These are phyloP conservation scores for Aspergillus sp. DNA, from an alignment of 2,329 filamentous ascomycete species.

Conservation along the genomic window DNA sequence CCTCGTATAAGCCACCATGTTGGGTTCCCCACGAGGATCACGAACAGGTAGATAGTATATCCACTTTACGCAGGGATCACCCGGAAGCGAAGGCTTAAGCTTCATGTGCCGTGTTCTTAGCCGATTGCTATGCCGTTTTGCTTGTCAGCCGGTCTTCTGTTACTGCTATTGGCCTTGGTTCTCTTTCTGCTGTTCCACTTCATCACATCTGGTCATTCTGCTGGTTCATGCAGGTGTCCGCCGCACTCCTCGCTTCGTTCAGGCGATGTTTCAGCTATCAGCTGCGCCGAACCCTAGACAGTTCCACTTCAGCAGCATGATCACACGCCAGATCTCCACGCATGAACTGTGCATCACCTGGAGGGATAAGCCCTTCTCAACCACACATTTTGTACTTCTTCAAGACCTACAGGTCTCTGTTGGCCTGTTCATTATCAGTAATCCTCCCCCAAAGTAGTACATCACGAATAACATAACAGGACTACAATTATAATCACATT, in stretches of 20 bases:
- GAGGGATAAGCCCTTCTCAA: not conserved
- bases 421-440: not conserved
- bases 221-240: not conserved
- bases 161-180: too few species aligned
- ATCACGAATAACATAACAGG: not conserved
- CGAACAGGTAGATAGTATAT: not conserved
- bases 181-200: too few species aligned
- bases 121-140: not conserved
- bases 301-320: not conserved
- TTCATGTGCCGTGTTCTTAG: not conserved
- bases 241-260: not conserved
- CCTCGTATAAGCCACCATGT: not conserved
- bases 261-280: not conserved
- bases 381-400: not conserved
- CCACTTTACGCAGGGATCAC: not conserved
- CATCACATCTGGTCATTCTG: too few species aligned
- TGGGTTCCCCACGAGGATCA: not conserved
- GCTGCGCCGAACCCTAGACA: not conserved
- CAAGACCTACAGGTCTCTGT: not conserved
- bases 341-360: not conserved
- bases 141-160: not conserved
- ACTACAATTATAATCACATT: not conserved
- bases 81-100: not conserved
- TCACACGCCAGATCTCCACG: not conserved
- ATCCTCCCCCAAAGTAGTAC: not conserved